Evolutionary conservation across 352 stramenopile genomes (phyloP), one percentile per base, ranked within the genome.

Genomic region (Achlya hypogyna): DNA sequence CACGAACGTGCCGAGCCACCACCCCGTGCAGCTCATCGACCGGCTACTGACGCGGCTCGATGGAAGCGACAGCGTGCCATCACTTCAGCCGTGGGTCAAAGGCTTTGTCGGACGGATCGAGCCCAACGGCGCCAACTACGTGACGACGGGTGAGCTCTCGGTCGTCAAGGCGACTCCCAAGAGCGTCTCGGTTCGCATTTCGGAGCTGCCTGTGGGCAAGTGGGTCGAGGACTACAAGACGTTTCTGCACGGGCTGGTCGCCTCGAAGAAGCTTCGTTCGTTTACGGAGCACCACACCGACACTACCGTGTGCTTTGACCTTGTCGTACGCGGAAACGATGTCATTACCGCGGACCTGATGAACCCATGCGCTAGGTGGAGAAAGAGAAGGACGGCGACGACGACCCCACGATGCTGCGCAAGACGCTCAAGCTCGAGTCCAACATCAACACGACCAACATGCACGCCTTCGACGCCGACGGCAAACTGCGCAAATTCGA

Each of bases 211-310:
- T 0, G 78, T 99, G 3, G 88, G 91, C 23, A 96, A 89, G 65
- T 99, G 96, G 96, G 98, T 98, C 3, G 96, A 99, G 65, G 95
- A 99, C 74, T 99, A 99, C 84, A 99, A 99, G 76, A 83, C 88
- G 45, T 91, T 97, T 25, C 71, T 99, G 29, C 98, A 98, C 77
- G 84, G 88, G 12, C 78, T 99, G 31, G 75, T 95, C 25, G 81
- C 72, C 29, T 89, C 96, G 59, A 92, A 93, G 58, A 77, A 71
- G 8, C 89, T 96, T 43, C 76, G 76, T 18, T 86, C 81, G 12
- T 99, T 99, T 76, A 91, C 88, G 14, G 96, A 99, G 75, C 97
- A 99, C 75, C 96, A 99, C 74, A 98, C 96, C 12, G 97, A 99
- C 52, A 79, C 76, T 12, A 82, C 91, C 49, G 84, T 95, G 62